Evolutionary conservation across 148 eudicot genomes (phyloP).

Genomic region (Chenopodium suecicum): DNA sequence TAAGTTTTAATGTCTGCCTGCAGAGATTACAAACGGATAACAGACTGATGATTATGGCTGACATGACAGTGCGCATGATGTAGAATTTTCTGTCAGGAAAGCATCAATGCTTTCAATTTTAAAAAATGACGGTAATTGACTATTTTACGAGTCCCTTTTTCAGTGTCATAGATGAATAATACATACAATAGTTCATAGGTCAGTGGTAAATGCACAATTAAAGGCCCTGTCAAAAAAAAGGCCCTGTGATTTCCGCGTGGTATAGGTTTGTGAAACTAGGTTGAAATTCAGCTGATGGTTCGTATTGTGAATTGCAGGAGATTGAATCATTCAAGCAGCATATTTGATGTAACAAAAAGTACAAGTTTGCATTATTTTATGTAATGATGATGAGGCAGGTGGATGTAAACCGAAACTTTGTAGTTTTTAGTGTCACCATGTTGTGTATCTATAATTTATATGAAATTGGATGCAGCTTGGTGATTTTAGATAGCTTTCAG

Average conservation of each 20-base stretch:
- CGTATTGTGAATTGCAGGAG: not conserved
- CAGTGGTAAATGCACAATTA: not conserved
- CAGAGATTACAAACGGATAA: constrained; percentile 53
- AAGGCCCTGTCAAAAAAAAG: not conserved
- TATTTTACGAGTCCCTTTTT: too few relatives aligned
- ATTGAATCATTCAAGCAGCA: not conserved
- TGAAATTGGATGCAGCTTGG: not conserved
- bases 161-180: not conserved
- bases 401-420: not conserved
- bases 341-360: constrained; percentile 8
- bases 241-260: not conserved
- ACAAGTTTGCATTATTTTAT: constrained; percentile 2
- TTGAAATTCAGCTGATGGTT: not conserved
- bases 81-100: constrained; percentile 17
- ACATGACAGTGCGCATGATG: constrained; percentile 42
- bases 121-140: not conserved
- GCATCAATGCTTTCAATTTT: constrained; percentile 2
- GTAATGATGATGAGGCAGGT: not conserved
- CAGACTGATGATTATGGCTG: constrained; percentile 47
- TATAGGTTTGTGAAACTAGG: not conserved
- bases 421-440: not conserved
- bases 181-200: too few relatives aligned
- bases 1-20: constrained; percentile 3
- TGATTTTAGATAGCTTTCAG: not conserved
- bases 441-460: not conserved